Conservation (phyloP, 176 grass and related monocot genomes). For the Oropetium thomaeum region DNA sequence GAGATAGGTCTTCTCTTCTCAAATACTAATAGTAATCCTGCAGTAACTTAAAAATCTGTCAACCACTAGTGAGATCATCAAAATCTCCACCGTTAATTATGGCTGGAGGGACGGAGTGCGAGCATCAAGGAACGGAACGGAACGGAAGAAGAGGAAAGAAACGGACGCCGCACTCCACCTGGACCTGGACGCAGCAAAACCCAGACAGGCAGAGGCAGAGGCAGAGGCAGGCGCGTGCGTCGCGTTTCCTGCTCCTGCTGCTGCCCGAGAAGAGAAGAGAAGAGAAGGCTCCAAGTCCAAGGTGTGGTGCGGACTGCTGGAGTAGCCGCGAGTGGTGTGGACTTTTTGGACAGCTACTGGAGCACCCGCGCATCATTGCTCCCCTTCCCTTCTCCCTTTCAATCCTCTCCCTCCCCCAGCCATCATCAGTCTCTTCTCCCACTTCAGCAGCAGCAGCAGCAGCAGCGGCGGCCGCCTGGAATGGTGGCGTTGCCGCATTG, state of each 20-base stretch:
- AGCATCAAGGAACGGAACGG: background rate
- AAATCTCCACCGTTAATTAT: too few relatives aligned
- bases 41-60: too few relatives aligned
- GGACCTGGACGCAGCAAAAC: too few relatives aligned
- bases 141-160: background rate
- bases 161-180: background rate
- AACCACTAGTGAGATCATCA: too few relatives aligned
- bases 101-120: too few relatives aligned
- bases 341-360: constrained; percentile 27
- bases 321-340: background rate
- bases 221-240: too few relatives aligned
- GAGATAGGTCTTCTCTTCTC: too few relatives aligned
- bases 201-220: too few relatives aligned
- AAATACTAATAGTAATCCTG: too few relatives aligned
- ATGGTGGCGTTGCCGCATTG: background rate
- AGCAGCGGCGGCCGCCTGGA: background rate
- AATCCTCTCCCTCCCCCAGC: background rate
- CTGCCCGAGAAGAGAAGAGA: background rate
- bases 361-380: background rate
- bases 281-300: background rate
- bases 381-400: background rate
- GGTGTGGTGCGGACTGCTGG: background rate
- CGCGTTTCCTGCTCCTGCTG: too few relatives aligned
- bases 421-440: background rate
- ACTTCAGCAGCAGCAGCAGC: background rate